A percentile compares a stretch with the other conserved stretches of the same genome.
These are phyloP conservation scores for Plectranthus barbatus DNA, from an alignment of 257 asterid species.

Conservation along the genomic window DNA sequence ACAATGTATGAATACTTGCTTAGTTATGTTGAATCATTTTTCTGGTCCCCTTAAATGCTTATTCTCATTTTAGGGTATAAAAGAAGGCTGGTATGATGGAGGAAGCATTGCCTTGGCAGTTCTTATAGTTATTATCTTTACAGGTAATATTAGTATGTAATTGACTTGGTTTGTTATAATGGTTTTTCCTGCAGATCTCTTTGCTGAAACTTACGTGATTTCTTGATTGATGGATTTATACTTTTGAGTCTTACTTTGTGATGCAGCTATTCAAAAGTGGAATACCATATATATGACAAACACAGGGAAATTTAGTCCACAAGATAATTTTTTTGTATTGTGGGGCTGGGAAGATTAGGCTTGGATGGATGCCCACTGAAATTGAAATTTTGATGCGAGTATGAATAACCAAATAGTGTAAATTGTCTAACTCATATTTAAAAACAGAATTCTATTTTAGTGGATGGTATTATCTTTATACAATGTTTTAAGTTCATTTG, in stretches of 20 bases:
- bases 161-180: neutral
- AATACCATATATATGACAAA: too few species aligned
- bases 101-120: constrained; percentile 93
- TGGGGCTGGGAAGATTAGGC: too few species aligned
- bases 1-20: neutral
- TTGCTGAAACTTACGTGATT: constrained; percentile 8
- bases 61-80: constrained; percentile 49
- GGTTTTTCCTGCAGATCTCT: constrained; percentile 2
- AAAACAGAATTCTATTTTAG: neutral
- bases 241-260: too few species aligned
- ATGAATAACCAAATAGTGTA: too few species aligned
- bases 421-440: too few species aligned
- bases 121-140: constrained; percentile 60
- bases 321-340: too few species aligned
- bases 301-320: too few species aligned
- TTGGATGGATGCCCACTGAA: too few species aligned
- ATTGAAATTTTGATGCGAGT: too few species aligned
- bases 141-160: constrained; percentile 37
- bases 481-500: neutral
- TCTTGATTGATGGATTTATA: neutral
- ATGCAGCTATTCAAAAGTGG: too few species aligned
- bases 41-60: neutral
- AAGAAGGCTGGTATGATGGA: constrained; percentile 98
- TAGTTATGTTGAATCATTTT: neutral
- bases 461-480: neutral